Evolutionary conservation across 2,329 filamentous ascomycete genomes (phyloP).

Genomic region (Nothophoma quercina): DNA sequence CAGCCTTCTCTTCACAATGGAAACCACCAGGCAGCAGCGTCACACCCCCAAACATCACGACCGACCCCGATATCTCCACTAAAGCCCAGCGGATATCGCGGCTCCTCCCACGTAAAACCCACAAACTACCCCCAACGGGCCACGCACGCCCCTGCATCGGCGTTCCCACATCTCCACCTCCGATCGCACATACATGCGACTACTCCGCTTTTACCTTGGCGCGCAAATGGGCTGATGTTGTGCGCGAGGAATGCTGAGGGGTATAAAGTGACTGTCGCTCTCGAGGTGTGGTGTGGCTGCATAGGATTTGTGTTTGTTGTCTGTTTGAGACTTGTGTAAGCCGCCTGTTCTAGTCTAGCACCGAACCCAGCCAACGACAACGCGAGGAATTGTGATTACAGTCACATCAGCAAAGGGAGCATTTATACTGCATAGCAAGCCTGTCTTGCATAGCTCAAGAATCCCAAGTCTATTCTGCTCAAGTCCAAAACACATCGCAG

Average conservation of each 20-base stretch:
- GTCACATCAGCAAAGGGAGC: conserved; percentile 5
- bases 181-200: conserved; percentile 13
- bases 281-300: neutral
- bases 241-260: conserved; percentile 1
- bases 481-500: neutral
- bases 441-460: neutral
- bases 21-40: conserved; percentile 4
- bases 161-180: conserved; percentile 3
- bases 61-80: conserved; percentile 5
- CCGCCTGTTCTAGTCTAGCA: conserved; percentile 9
- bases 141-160: conserved; percentile 18
- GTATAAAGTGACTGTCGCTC: conserved; percentile 12
- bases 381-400: conserved; percentile 30
- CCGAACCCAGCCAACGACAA: conserved; percentile 24
- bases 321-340: conserved; percentile 13
- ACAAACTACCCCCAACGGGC: neutral
- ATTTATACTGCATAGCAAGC: conserved; percentile 14
- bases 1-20: neutral
- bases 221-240: conserved; percentile 12
- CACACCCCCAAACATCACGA: neutral
- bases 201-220: conserved; percentile 11
- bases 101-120: conserved; percentile 7
- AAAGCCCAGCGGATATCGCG: conserved; percentile 7
- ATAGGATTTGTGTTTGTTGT: conserved; percentile 2
- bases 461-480: neutral